Evolutionary conservation across 2,329 filamentous ascomycete species (phyloP).

Genomic region (Xylariomycetidae sp.): DNA sequence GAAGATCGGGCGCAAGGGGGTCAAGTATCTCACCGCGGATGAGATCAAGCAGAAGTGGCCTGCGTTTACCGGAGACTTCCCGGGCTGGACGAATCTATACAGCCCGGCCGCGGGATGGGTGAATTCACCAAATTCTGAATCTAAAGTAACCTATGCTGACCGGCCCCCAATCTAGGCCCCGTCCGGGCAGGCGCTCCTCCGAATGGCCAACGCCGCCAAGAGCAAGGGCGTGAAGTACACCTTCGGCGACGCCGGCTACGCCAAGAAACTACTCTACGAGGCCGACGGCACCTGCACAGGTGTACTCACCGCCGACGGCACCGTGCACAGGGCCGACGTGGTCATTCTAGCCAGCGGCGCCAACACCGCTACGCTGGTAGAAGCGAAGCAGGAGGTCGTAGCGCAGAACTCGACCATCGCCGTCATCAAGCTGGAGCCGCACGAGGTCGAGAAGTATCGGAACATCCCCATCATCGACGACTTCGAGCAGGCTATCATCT

Average conservation of each 20-base stretch:
- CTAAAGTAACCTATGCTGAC: too few species aligned
- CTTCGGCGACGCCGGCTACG: constrained; percentile 17
- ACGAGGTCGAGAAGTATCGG: constrained; percentile 50
- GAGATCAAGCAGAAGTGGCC: constrained; percentile 25
- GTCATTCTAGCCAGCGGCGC: constrained; percentile 63
- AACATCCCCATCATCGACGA: constrained; percentile 31
- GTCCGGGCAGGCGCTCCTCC: constrained; percentile 22
- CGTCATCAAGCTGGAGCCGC: constrained; percentile 55
- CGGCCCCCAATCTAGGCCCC: too few species aligned
- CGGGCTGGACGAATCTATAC: constrained; percentile 25
- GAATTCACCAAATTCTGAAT: constrained; percentile 1
- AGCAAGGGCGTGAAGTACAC: constrained; percentile 24
- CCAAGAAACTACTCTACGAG: constrained; percentile 21
- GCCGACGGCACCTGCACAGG: constrained; percentile 30
- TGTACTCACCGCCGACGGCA: constrained; percentile 43
- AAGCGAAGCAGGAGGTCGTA: constrained; percentile 56
- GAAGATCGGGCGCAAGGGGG: constrained; percentile 16
- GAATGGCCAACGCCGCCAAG: constrained; percentile 26
- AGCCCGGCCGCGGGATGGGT: constrained; percentile 28
- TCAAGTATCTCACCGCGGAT: constrained; percentile 20
- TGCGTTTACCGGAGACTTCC: constrained; percentile 17
- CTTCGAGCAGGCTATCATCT: constrained; percentile 38
- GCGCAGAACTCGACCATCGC: constrained; percentile 61
- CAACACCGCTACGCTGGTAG: constrained; percentile 59
- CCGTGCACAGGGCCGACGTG: constrained; percentile 49